Evolutionary conservation across 2,329 filamentous ascomycete species (phyloP).

Genomic region (Albifimbria verrucaria): DNA sequence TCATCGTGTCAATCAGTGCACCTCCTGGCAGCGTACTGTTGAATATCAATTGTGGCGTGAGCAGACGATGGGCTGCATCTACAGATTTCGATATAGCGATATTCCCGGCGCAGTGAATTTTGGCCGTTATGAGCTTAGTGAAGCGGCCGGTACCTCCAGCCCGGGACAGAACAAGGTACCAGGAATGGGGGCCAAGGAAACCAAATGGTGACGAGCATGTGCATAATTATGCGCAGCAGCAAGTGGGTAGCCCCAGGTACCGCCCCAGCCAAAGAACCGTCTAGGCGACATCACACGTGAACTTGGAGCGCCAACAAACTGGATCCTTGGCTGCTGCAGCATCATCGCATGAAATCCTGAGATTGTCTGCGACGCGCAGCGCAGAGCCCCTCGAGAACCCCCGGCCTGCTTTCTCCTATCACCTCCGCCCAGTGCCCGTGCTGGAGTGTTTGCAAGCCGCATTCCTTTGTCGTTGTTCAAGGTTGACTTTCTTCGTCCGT

Average conservation of each 20-base stretch:
- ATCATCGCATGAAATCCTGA: slow-evolving; percentile 22
- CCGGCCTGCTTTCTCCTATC: not conserved
- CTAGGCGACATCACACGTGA: slow-evolving; percentile 22
- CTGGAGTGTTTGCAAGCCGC: slow-evolving; percentile 6
- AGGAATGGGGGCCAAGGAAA: slow-evolving; percentile 13
- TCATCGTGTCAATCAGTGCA: slow-evolving; percentile 37
- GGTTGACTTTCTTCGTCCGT: slow-evolving; percentile 11
- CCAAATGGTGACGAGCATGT: slow-evolving; percentile 10
- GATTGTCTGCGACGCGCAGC: slow-evolving; percentile 22
- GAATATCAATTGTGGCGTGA: not conserved
- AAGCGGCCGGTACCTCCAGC: slow-evolving; percentile 3
- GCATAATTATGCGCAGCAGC: slow-evolving; percentile 2
- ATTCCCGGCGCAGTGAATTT: not conserved
- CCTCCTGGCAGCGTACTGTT: not conserved
- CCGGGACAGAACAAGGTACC: not conserved
- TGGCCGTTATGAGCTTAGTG: not conserved
- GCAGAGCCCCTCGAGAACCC: slow-evolving; percentile 10
- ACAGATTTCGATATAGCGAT: not conserved
- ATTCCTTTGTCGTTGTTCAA: slow-evolving; percentile 6
- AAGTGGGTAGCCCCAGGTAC: slow-evolving; percentile 7
- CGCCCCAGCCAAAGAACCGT: slow-evolving; percentile 5
- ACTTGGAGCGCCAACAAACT: slow-evolving; percentile 13
- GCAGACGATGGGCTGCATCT: not conserved
- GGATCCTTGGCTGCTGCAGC: slow-evolving; percentile 16
- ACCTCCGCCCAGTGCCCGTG: slow-evolving; percentile 3